These are phyloP conservation scores for Fusarium penzigii DNA, from an alignment of 2,329 filamentous ascomycete species.

Conservation along the genomic window DNA sequence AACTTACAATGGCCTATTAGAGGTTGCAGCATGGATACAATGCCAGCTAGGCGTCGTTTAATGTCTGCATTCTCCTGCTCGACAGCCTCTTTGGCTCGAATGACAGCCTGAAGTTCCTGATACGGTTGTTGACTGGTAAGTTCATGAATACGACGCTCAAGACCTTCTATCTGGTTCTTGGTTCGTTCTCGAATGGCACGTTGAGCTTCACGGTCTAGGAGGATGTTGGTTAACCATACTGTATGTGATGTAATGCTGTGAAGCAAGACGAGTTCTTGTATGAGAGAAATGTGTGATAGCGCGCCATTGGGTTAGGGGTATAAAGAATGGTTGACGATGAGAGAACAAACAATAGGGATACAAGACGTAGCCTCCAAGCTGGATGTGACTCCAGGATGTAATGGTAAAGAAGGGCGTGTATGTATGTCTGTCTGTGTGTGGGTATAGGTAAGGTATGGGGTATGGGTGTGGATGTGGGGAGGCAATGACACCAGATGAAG, in stretches of 20 bases:
- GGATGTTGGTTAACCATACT: conserved; percentile 15
- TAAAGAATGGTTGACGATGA: too few species aligned
- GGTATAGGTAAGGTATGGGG: too few species aligned
- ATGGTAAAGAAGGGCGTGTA: too few species aligned
- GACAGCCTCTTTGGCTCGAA: conserved; percentile 74
- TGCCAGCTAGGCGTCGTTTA: conserved; percentile 64
- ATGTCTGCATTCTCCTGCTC: conserved; percentile 81
- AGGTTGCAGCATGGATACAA: conserved; percentile 65
- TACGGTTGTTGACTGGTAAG: conserved; percentile 80
- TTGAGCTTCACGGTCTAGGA: conserved; percentile 78
- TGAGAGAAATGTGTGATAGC: not conserved
- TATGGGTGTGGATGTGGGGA: too few species aligned
- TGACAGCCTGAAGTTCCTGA: conserved; percentile 75
- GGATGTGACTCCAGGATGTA: too few species aligned
- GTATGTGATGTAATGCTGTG: not conserved
- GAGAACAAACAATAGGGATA: too few species aligned
- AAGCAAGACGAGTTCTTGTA: not conserved
- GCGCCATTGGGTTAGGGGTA: too few species aligned
- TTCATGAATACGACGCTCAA: conserved; percentile 73
- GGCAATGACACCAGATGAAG: too few species aligned
- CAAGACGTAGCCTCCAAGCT: too few species aligned
- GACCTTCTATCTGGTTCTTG: conserved; percentile 73
- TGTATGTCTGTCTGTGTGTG: too few species aligned
- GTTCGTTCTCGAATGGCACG: conserved; percentile 82
- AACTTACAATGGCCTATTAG: conserved; percentile 43